These are phyloP conservation scores for Trichoderma gamsii DNA, from an alignment of 495 filamentous ascomycete species.

Conservation along the genomic window DNA sequence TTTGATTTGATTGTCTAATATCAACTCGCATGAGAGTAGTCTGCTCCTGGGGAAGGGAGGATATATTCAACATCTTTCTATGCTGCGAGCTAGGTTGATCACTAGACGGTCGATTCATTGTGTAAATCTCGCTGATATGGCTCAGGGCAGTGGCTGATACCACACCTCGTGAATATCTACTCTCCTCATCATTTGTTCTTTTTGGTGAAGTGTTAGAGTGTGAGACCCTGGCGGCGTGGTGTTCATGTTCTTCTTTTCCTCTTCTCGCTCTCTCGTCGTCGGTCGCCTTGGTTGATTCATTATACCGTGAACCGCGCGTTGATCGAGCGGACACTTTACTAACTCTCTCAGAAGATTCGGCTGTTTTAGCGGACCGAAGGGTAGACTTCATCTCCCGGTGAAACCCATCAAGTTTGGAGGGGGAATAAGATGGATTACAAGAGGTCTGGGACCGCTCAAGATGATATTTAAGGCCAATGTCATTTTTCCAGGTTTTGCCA, in stretches of 20 bases:
- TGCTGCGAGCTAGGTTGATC: neutral
- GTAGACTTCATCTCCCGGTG: neutral
- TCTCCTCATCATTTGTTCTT: neutral
- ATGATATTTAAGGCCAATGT: slow-evolving; percentile 49
- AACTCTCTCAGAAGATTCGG: neutral
- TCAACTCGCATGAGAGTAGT: neutral
- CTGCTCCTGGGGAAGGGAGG: neutral
- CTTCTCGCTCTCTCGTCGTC: neutral
- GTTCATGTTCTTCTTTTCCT: neutral
- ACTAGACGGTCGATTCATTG: neutral
- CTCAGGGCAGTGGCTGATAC: neutral
- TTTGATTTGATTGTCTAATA: neutral
- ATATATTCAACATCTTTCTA: neutral
- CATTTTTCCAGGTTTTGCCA: slow-evolving; percentile 45
- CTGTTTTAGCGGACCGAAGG: neutral
- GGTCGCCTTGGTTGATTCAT: neutral
- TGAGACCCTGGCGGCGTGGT: neutral
- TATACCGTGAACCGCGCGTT: neutral
- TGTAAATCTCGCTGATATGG: neutral
- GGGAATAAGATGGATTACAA: slow-evolving; percentile 47
- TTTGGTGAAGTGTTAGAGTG: neutral
- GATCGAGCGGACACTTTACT: neutral
- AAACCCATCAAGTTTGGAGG: slow-evolving; percentile 20
- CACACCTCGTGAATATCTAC: neutral
- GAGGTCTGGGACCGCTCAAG: slow-evolving; percentile 38